Conservation (phyloP, 352 stramenopile genomes). For the Albugo candida region DNA sequence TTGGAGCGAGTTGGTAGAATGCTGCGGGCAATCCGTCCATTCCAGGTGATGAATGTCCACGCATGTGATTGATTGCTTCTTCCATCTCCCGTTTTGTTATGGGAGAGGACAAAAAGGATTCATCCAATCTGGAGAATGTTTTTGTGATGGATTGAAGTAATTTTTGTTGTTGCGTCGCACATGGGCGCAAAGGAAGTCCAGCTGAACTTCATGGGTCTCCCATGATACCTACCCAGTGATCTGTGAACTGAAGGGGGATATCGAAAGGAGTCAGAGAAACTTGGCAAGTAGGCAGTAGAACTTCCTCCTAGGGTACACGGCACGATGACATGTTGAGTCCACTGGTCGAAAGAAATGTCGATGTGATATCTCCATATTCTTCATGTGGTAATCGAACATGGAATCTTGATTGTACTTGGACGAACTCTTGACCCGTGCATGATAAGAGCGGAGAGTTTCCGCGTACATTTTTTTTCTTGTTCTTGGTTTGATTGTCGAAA, state of each 20-base stretch:
- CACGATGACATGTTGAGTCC: slow-evolving; percentile 1
- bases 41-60: neutral
- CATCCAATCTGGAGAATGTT: neutral
- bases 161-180: neutral
- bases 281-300: neutral
- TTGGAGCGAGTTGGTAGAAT: slow-evolving; percentile 12
- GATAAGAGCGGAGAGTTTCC: neutral
- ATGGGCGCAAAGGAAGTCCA: neutral
- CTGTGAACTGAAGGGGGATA: slow-evolving; percentile 4
- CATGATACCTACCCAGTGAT: slow-evolving; percentile 5
- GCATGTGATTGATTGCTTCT: neutral
- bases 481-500: neutral
- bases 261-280: slow-evolving; percentile 2
- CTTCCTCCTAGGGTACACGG: slow-evolving; percentile 1
- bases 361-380: slow-evolving; percentile 1
- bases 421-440: slow-evolving; percentile 1
- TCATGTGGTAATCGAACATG: slow-evolving; percentile 4
- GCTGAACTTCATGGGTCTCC: neutral
- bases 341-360: slow-evolving; percentile 6
- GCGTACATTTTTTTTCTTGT: neutral
- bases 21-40: slow-evolving; percentile 6
- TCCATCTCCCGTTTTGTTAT: neutral
- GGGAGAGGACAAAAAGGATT: neutral
- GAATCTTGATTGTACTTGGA: slow-evolving; percentile 6
- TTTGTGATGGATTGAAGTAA: neutral